phyloP scores from a whole-genome alignment of 176 grass and related monocot species.

The Hordeum vulgare region MorexV3_pseudomolecules_assembly NC_058520.1:384071358-384071857 shows the following conservation, averaged over 20 bases:
- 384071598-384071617: slow-evolving; percentile 28
- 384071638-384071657: slow-evolving; percentile 99
- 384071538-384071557: not conserved
- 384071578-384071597: not conserved
- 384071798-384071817: slow-evolving; percentile 93
- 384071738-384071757: not conserved
- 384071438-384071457: not conserved
- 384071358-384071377: not conserved
- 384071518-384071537: not conserved
- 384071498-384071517: not conserved
- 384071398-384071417: not conserved
- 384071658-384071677: slow-evolving; percentile 99
- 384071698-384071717: slow-evolving; percentile 2
- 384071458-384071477: not conserved
- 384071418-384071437: not conserved
- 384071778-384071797: slow-evolving; percentile 99
- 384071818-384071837: slow-evolving; percentile 97
- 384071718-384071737: slow-evolving; percentile 5
- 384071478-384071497: not conserved
- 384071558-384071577: not conserved
- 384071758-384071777: slow-evolving; percentile 34
- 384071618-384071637: slow-evolving; percentile 98
- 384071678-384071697: slow-evolving; percentile 34
- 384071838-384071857: slow-evolving; percentile 99
- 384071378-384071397: not conserved